Evolutionary conservation across 2,329 filamentous ascomycete species (phyloP).

Genomic region (Immersiporthe knoxdaviesiana): DNA sequence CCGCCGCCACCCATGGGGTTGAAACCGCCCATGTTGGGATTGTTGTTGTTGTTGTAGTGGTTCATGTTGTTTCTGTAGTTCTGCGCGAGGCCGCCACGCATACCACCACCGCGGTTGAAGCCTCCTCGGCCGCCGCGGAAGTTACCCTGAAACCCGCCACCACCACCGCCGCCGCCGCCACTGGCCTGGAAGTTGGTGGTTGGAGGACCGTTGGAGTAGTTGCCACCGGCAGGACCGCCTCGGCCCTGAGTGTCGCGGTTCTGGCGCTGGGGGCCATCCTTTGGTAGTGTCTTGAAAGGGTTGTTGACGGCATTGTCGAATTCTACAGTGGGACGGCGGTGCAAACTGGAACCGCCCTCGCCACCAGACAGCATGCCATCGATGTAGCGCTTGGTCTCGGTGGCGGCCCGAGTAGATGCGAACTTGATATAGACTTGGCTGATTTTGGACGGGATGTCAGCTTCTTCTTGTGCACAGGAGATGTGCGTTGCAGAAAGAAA

Average conservation of each 20-base stretch:
- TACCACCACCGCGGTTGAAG: conserved; percentile 52
- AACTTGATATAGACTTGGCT: conserved; percentile 86
- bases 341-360: conserved; percentile 66
- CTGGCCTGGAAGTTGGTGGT: conserved; percentile 42
- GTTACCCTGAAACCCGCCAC: conserved; percentile 41
- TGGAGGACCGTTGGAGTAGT: conserved; percentile 49
- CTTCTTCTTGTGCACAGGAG: too few relatives aligned
- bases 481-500: not conserved
- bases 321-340: conserved; percentile 56
- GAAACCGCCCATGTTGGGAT: conserved; percentile 57
- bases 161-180: conserved; percentile 37
- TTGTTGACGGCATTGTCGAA: conserved; percentile 79
- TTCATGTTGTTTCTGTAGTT: conserved; percentile 45
- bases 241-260: conserved; percentile 67
- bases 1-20: conserved; percentile 54
- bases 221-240: conserved; percentile 44
- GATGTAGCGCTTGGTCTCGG: conserved; percentile 80
- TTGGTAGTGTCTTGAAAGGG: conserved; percentile 88
- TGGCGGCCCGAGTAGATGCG: conserved; percentile 78
- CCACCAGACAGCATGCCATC: conserved; percentile 58
- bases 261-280: conserved; percentile 76
- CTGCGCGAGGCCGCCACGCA: conserved; percentile 48
- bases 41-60: conserved; percentile 35
- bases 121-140: conserved; percentile 56
- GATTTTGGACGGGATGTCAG: conserved; percentile 24